A percentile compares a stretch with the other conserved stretches of the same genome.
Evolutionary conservation across 2,329 filamentous ascomycete species (phyloP).

Genomic region (Thelonectria rubi): DNA sequence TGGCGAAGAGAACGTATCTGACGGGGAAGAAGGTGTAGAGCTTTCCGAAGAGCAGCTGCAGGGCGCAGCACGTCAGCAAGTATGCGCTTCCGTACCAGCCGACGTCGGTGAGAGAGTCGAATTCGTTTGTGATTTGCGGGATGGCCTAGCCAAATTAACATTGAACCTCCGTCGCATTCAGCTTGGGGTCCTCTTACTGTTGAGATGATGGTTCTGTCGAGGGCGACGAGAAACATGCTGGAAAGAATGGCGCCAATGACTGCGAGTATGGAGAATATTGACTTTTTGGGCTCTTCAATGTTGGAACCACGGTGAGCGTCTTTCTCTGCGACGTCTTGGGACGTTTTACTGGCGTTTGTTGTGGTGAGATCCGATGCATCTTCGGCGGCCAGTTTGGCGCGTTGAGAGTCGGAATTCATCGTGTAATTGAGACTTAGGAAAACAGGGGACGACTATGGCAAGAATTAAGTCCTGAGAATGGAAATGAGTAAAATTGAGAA

Average conservation of each 20-base stretch:
- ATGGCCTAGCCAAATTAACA: conserved; percentile 27
- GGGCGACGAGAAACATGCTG: conserved; percentile 7
- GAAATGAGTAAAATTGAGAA: background rate
- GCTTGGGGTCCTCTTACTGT: background rate
- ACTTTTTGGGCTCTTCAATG: too few relatives aligned
- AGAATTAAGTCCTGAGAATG: background rate
- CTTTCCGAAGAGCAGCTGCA: conserved; percentile 45
- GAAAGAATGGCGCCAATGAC: background rate
- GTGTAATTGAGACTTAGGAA: too few relatives aligned
- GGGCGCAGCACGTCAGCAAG: conserved; percentile 43
- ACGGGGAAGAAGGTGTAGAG: conserved; percentile 42
- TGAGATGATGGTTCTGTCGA: conserved; percentile 11
- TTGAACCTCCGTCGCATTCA: background rate
- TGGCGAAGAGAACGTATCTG: conserved; percentile 34
- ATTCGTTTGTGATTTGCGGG: conserved; percentile 43
- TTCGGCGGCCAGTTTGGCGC: background rate
- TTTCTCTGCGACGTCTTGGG: too few relatives aligned
- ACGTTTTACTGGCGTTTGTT: too few relatives aligned
- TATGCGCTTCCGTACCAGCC: conserved; percentile 46
- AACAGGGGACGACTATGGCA: too few relatives aligned
- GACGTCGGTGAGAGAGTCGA: conserved; percentile 42
- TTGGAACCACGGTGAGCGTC: too few relatives aligned
- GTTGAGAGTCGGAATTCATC: background rate
- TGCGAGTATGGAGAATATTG: too few relatives aligned
- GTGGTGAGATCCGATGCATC: background rate